Evolutionary conservation across 192 early-diverging fungal genomes (phyloP).

Genomic region (Geosiphon pyriformis): DNA sequence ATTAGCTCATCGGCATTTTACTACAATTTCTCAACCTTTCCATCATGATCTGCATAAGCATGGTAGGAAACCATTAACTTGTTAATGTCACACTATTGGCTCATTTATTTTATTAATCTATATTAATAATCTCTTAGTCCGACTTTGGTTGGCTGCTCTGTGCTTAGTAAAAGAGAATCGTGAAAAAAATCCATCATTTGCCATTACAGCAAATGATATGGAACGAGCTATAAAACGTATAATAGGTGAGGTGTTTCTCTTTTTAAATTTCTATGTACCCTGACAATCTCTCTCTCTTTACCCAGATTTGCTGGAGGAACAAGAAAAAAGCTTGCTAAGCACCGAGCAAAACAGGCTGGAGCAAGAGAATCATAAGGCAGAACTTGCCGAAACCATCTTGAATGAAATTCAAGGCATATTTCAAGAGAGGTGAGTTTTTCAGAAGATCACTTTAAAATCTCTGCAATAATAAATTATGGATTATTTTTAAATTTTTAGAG

Average conservation of each 20-base stretch:
- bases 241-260: neutral
- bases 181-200: neutral
- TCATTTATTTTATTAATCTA: neutral
- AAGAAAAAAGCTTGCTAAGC: constrained; percentile 1
- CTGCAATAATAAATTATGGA: no score
- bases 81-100: neutral
- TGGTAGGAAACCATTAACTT: neutral
- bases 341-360: neutral
- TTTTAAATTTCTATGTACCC: neutral
- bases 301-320: constrained; percentile 6
- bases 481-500: no score
- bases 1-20: neutral
- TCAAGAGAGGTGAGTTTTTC: constrained; percentile 10
- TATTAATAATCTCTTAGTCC: neutral
- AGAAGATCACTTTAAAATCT: no score
- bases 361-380: neutral
- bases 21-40: neutral
- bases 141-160: neutral
- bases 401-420: constrained; percentile 13
- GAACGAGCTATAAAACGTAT: neutral
- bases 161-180: neutral
- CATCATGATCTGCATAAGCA: neutral
- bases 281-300: neutral
- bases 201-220: neutral
- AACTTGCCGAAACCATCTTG: neutral